Evolutionary conservation across 352 stramenopile species (phyloP), one percentile per base, ranked within the genome.

Genomic region (Thraustochytrium sp.): DNA sequence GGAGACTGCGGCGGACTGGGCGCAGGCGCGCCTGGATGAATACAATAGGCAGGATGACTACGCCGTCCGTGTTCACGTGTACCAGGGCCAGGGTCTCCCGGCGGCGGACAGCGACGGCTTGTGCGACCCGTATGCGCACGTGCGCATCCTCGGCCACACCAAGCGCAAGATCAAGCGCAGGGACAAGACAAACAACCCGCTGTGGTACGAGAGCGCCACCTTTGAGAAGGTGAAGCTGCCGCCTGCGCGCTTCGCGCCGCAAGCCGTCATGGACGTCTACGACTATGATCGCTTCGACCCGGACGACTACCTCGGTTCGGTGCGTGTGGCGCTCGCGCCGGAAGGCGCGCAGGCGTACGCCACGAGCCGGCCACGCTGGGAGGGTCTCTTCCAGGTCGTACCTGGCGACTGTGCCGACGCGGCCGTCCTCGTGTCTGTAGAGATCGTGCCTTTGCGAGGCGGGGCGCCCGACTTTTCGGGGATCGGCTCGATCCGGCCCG

Each of bases 151-250:
- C 82, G 91, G 91, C 0, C 76, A 92, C 26, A 84, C 88, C 34
- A 89, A 91, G 65, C 89, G 8, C 16, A 82, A 91, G 34, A 92
- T 89, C 0, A 80, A 56, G 3, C 80, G 64, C 2, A 77, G 88
- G 49, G 86, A 76, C 78, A 92, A 89, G 65, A 95, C 92, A 0
- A 86, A 89, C 16, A 88, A 93, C 1, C 92, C 92, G 9, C 85
- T 94, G 0, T 96, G 91, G 68, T 95, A 95, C 80, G 90, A 94
- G 49, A 92, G 91, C 0, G 73, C 93, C 1, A 86, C 91, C 2
- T 93, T 96, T 29, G 65, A 89, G 0, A 63, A 85, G 8, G 85
- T 89, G 48, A 84, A 92, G 3, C 88, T 92, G 0, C 87, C 91
- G 3, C 85, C 94, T 8, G 46, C 89, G 0, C 65, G 82, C 0